Base-by-base conservation (phyloP, 768 basidiomycete species). In the Cystobasidium tubakii region DNA sequence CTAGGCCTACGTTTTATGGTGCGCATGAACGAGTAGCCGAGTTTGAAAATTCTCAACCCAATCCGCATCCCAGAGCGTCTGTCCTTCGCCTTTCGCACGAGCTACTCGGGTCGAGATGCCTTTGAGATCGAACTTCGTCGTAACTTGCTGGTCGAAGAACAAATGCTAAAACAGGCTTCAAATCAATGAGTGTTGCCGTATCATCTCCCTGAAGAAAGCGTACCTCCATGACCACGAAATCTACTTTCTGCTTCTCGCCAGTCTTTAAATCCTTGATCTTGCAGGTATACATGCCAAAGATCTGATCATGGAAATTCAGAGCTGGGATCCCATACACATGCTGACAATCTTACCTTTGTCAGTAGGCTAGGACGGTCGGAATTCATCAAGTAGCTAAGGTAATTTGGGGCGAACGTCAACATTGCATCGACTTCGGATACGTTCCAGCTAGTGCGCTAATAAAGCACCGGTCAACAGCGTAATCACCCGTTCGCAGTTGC, bases 401-500 rank as follows among this genome's bases (percentile, higher is more conserved):
- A 62, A 25, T 60, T 42, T 23, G 54, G 54, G 1, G 57, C 66
- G 43, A 74, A 74, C 46, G 53, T 74, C 60, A 60, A 33, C 64
- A 76, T 63, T 29, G 69, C 42, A 13, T 75, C 69, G 25, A 67
- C 69, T 31, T 78, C 71, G 1, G 71, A 25, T n/a, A 72, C 21
- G 81, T 75, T 89, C 74, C 57, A 93, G 90, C 78, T 90, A 86
- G 64, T 88, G 88, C 63, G 87, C 86, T 25, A 92, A 87, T 3
- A 90, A 89, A 19, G 89, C 91, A 0, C 90, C 89, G 88, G 94
- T 92, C 80, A 95, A 94, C 75, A 92, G 90, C 77, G 94, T 96
- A 80, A 96, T 1, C 90, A 89, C 0, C 92, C 81, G 96, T 95
- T 0, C 89, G 91, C 78, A 90, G 73, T 95, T 82, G 78, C 95